A percentile compares a stretch with the other conserved stretches of the same genome.
These are phyloP conservation scores for Coprinopsis cinerea DNA, from an alignment of 768 basidiomycete species.

Conservation along the genomic window DNA sequence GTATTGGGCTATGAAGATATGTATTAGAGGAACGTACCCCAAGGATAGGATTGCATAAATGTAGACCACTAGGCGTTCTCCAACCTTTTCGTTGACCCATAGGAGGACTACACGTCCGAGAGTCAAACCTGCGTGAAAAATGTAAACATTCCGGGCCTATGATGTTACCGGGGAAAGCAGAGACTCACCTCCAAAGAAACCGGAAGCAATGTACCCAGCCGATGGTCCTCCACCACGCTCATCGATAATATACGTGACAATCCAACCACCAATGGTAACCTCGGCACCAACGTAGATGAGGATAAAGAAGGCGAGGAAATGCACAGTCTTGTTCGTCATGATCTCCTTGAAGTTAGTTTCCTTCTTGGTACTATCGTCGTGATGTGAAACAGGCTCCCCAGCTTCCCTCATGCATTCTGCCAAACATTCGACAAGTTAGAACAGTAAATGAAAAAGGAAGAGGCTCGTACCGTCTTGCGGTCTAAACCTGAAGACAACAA, in stretches of 20 bases:
- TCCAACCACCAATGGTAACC: slow-evolving; percentile 63
- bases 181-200: slow-evolving; percentile 41
- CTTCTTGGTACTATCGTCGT: slow-evolving; percentile 20
- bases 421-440: slow-evolving; percentile 17
- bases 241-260: slow-evolving; percentile 50
- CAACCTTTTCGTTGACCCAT: slow-evolving; percentile 52
- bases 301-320: slow-evolving; percentile 57
- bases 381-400: slow-evolving; percentile 36
- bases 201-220: slow-evolving; percentile 50
- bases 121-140: slow-evolving; percentile 39
- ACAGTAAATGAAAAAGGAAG: neutral
- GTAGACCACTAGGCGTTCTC: slow-evolving; percentile 48
- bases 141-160: slow-evolving; percentile 8
- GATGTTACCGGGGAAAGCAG: neutral
- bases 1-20: neutral
- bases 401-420: slow-evolving; percentile 37
- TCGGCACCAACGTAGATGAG: slow-evolving; percentile 68
- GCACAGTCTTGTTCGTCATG: slow-evolving; percentile 45
- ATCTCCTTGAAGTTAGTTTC: slow-evolving; percentile 38
- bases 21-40: slow-evolving; percentile 26
- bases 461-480: slow-evolving; percentile 53
- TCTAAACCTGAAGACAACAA: slow-evolving; percentile 60
- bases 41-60: slow-evolving; percentile 48
- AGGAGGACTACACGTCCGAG: slow-evolving; percentile 49
- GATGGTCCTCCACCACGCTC: slow-evolving; percentile 32